Base-by-base conservation (phyloP, 345 rosid species). In the Salix arbutifolia region DNA sequence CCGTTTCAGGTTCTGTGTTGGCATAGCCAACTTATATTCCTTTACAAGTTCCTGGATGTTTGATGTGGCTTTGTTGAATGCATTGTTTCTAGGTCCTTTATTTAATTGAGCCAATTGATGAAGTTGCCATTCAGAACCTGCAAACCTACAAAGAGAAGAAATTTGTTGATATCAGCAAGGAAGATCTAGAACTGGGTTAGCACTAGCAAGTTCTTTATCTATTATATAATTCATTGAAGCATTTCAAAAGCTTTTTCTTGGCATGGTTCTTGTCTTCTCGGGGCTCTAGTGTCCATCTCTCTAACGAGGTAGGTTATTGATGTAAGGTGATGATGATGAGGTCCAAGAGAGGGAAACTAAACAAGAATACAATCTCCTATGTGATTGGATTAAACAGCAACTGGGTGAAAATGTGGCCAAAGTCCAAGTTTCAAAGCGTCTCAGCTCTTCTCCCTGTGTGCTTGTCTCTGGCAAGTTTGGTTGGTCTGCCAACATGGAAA, bases 401-500 rank as follows among this genome's bases (percentile, higher is more conserved):
- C 98, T 96, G 8, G 98, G 98, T 46, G 97, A 94, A 25, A 91
- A 92, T 74, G 98, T 94, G 71, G 98, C 97, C 46, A 96, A 94
- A 83, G 97, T 96, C 67, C 96, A 96, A 90, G 84, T 96, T 74
- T 96, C 99, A 6, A 94, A 92, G 67, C 97, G 99, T 38, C 80
- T 94, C 72, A 90, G 97, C 78, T 91, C 97, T 38, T 93, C 99
- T 76, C 98, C 99, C 6, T 94, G 99, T 64, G 99, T 94, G 69
- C 98, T 96, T 78, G 99, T 96, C 73, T 94, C 97, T 65, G 98
- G 98, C 72, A 94, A 94, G 80, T 96, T 96, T 73, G 97, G 99
- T 18, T 96, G 99, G 99, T 96, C 97, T 26, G 98, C 98, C 52
- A 96, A 96, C 75, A 96, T 96, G 99, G 99, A 96, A 82, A 96